Evolutionary conservation across 352 stramenopile genomes (phyloP).

Genomic region (Globisporangium paddicum): DNA sequence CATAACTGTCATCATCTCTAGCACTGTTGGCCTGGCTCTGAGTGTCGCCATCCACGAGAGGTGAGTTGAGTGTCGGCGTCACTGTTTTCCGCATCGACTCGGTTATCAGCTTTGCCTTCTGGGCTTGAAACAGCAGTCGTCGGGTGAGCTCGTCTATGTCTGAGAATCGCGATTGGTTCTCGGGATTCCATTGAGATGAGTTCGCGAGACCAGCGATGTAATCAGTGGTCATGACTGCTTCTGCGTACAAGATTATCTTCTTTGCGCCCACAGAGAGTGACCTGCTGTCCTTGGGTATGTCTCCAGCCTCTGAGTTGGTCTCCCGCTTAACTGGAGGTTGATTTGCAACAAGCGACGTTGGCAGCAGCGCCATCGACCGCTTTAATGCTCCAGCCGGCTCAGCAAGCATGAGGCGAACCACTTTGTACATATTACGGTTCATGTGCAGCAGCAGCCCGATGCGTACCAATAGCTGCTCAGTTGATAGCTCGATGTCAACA

Average conservation of each 20-base stretch:
- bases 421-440: constrained; percentile 38
- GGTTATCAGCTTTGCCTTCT: constrained; percentile 34
- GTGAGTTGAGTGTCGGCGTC: constrained; percentile 3
- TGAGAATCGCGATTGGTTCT: constrained; percentile 20
- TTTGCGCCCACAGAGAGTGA: background rate
- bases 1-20: constrained; percentile 4
- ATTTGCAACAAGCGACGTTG: background rate
- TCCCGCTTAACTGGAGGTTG: background rate
- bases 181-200: constrained; percentile 18
- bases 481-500: background rate
- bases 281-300: background rate
- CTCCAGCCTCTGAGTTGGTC: background rate
- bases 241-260: background rate
- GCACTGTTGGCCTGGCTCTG: background rate
- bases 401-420: constrained; percentile 30
- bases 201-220: constrained; percentile 21
- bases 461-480: constrained; percentile 16
- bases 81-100: constrained; percentile 23
- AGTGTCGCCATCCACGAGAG: background rate
- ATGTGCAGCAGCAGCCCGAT: constrained; percentile 36
- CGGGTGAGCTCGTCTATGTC: constrained; percentile 10
- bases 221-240: background rate
- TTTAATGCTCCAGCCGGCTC: constrained; percentile 1
- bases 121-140: constrained; percentile 28
- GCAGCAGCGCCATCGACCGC: background rate